Conservation (phyloP, 1,139 yeast genomes). For the Diutina mesorugosa region DNA sequence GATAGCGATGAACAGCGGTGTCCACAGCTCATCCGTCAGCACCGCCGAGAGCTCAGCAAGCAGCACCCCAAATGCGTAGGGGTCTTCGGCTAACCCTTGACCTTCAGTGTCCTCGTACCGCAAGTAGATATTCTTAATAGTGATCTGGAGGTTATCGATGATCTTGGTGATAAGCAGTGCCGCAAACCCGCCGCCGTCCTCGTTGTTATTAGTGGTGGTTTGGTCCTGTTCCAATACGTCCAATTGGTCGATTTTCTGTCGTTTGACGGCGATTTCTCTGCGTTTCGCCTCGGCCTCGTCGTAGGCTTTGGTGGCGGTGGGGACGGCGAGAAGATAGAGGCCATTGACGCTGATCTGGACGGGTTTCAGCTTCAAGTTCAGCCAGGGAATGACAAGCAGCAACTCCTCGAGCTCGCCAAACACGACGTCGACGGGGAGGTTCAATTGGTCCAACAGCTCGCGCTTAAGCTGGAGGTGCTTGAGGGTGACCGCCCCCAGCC, state of each 20-base stretch:
- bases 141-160: slow-evolving; percentile 87
- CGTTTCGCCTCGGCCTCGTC: slow-evolving; percentile 55
- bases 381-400: slow-evolving; percentile 92
- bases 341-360: slow-evolving; percentile 85
- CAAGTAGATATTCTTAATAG: slow-evolving; percentile 81
- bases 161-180: slow-evolving; percentile 82
- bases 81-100: slow-evolving; percentile 48
- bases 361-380: slow-evolving; percentile 85
- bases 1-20: slow-evolving; percentile 71
- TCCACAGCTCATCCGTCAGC: slow-evolving; percentile 79
- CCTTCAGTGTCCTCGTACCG: slow-evolving; percentile 66
- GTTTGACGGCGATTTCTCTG: slow-evolving; percentile 55
- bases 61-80: slow-evolving; percentile 76
- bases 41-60: slow-evolving; percentile 83
- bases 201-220: slow-evolving; percentile 14
- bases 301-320: slow-evolving; percentile 39
- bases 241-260: slow-evolving; percentile 53
- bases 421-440: slow-evolving; percentile 78
- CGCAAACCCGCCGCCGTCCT: slow-evolving; percentile 59
- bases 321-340: slow-evolving; percentile 71
- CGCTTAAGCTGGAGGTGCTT: slow-evolving; percentile 63
- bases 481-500: slow-evolving; percentile 95
- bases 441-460: slow-evolving; percentile 75
- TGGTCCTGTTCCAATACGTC: slow-evolving; percentile 31
- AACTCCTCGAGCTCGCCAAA: slow-evolving; percentile 88